Evolutionary conservation across 768 basidiomycete genomes (phyloP), one percentile per base, ranked within the genome.

Genomic region (Boletus pseudopeckii): DNA sequence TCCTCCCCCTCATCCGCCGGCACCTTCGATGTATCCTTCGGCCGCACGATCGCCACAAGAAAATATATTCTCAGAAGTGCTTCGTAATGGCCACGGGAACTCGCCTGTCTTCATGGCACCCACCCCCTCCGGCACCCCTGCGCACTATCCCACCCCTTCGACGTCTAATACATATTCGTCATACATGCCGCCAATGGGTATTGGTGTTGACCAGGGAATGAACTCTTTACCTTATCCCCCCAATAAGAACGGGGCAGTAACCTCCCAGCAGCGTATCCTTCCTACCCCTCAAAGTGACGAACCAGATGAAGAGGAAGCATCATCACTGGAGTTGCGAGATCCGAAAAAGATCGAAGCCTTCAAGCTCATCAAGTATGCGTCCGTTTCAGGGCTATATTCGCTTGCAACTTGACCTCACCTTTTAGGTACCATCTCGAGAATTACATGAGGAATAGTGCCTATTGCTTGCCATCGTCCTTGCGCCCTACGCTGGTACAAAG

Each of bases 401-500:
- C 36, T 45, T 50, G 36, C 26, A 39, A 43, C 40, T 58, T 18
- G 58, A 42, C 9, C 41, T 41, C 30, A 30, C 24, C 41, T 26
- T 42, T 10, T 47, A 92, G 91, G 55, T 95, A 96, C 70, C 95
- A 98, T 65, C 77, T 98, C 45, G 89, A 93, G 61, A 96, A 96
- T 62, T 93, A 84, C 68, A 87, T 85, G 65, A 77, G 88, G 56
- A 95, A 95, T 62, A 85, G 85, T 39, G 80, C 82, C 11, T 98
- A 98, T 66, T 90, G 88, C 64, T 75, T 98, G 7, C 95, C 95
- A 1, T 83, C 90, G 2, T 94, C 92, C 13, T 74, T 98, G 44
- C 82, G 90, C 6, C 92, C 93, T 1, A 93, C 93, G 5, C 72
- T 88, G n/a, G 85, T 94, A 13, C 95, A 98, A 72, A 83, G 86